Conservation (phyloP, 163 green algal species). For the Scenedesmus sp. region DNA sequence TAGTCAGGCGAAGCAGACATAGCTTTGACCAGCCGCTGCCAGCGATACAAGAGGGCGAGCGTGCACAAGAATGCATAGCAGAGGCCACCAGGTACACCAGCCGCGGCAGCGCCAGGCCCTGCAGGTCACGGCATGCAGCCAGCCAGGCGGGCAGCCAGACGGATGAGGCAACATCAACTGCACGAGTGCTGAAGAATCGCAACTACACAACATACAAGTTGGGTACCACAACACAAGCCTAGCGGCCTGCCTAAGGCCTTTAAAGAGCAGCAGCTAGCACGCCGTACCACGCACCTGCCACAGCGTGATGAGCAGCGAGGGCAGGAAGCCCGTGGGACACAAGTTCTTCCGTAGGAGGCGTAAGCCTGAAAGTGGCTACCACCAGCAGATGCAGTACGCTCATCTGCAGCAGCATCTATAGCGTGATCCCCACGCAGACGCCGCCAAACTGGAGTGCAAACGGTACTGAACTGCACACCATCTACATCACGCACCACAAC, state of each 20-base stretch:
- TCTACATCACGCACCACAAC: neutral
- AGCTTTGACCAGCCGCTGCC: too few relatives aligned
- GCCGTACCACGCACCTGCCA: conserved; percentile 63
- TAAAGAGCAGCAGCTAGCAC: neutral
- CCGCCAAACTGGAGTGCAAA: neutral
- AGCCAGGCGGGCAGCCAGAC: too few relatives aligned
- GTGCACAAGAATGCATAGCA: too few relatives aligned
- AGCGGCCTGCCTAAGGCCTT: neutral
- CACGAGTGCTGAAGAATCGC: too few relatives aligned
- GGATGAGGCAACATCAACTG: too few relatives aligned
- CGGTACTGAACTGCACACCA: too few relatives aligned
- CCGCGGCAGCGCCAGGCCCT: conserved; percentile 70
- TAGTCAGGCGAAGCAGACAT: too few relatives aligned
- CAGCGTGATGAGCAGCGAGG: conserved; percentile 70
- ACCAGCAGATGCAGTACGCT: too few relatives aligned
- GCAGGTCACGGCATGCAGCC: neutral
- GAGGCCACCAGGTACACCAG: conserved; percentile 62
- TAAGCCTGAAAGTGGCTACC: too few relatives aligned
- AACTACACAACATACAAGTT: neutral
- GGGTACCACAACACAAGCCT: neutral
- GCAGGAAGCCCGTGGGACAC: conserved; percentile 69
- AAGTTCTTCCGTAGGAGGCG: neutral
- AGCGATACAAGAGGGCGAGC: too few relatives aligned
- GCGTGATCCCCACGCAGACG: neutral
- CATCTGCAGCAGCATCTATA: conserved; percentile 49